Evolutionary conservation across 345 rosid genomes (phyloP).

Genomic region (Boechera divaricarpa): DNA sequence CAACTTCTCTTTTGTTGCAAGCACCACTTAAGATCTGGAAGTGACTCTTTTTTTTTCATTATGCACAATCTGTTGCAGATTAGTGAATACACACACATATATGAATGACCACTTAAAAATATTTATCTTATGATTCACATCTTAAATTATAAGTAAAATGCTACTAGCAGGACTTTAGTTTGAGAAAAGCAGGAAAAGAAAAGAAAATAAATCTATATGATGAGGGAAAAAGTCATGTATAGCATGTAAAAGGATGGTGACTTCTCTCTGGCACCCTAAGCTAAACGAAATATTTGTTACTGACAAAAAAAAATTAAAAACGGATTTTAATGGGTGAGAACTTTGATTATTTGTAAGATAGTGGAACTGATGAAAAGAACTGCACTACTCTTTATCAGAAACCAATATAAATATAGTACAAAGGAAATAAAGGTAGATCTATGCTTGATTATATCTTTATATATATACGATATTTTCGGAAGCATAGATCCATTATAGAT

Average conservation of each 20-base stretch:
- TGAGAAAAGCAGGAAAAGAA: constrained; percentile 23
- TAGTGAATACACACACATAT: constrained; percentile 5
- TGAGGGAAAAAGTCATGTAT: constrained; percentile 17
- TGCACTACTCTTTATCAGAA: constrained; percentile 39
- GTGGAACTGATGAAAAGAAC: constrained; percentile 43
- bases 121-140: neutral
- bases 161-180: neutral
- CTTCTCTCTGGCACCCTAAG: constrained; percentile 41
- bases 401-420: constrained; percentile 33
- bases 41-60: neutral
- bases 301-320: constrained; percentile 22
- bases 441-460: constrained; percentile 18
- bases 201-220: constrained; percentile 22
- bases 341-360: constrained; percentile 35
- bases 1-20: neutral
- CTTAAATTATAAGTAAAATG: constrained; percentile 4
- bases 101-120: constrained; percentile 25
- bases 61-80: neutral
- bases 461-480: constrained; percentile 1
- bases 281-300: constrained; percentile 33
- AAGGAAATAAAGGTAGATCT: constrained; percentile 35
- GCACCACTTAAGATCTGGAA: neutral
- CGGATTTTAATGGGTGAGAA: constrained; percentile 1
- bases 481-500: constrained; percentile 47
- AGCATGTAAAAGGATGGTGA: constrained; percentile 34